phyloP scores from a whole-genome alignment of 1,284 basidiomycete genomes.

The Naganishia albida region DNA sequence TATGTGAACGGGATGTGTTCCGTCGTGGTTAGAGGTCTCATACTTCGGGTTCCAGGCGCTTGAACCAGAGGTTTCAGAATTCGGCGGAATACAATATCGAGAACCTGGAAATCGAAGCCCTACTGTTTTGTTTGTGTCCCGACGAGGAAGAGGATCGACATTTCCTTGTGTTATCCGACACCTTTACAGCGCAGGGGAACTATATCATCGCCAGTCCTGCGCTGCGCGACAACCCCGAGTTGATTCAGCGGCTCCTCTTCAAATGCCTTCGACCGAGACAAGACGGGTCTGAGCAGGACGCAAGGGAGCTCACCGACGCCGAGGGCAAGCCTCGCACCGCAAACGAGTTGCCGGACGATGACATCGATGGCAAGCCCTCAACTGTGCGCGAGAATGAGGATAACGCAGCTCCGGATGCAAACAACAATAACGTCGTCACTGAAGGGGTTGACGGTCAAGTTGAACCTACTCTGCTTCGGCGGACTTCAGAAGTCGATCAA shows the following conservation, averaged over 20 bases:
- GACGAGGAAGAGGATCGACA: conserved; percentile 76
- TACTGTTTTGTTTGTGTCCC: conserved; percentile 68
- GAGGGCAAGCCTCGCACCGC: conserved; percentile 41
- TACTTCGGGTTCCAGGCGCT: conserved; percentile 35
- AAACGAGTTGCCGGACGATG: conserved; percentile 59
- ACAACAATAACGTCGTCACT: conserved; percentile 20
- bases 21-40: conserved; percentile 1
- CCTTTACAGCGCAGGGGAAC: conserved; percentile 86
- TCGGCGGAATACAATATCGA: conserved; percentile 91
- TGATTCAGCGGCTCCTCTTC: conserved; percentile 76
- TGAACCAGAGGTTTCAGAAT: conserved; percentile 87
- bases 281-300: conserved; percentile 58
- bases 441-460: conserved; percentile 55
- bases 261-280: conserved; percentile 70
- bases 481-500: conserved; percentile 51
- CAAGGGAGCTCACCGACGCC: conserved; percentile 58
- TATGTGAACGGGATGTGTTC: conserved; percentile 49
- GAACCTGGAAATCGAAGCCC: conserved; percentile 72
- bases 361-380: conserved; percentile 48
- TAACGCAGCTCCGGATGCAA: not conserved
- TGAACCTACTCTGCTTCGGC: conserved; percentile 5
- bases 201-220: conserved; percentile 86
- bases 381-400: conserved; percentile 7
- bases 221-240: conserved; percentile 78
- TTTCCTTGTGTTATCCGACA: conserved; percentile 89